Evolutionary conservation across 305 asterid genomes (phyloP), one percentile per base, ranked within the genome.

Genomic region (Fraxinus greggii): DNA sequence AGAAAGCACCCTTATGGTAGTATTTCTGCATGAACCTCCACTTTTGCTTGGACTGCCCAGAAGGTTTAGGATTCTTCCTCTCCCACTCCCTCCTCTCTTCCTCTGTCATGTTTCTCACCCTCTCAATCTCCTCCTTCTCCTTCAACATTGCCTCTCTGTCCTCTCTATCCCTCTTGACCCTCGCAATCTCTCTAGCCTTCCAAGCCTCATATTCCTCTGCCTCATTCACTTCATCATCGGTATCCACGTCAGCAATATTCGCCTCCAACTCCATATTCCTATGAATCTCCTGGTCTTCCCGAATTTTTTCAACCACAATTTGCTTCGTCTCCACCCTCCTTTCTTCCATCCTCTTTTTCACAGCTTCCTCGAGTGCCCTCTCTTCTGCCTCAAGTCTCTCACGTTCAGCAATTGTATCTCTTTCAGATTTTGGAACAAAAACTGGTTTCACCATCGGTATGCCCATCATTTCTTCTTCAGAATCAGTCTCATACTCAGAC

Each of bases 1-100:
- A 96, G 93, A 94, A 96, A 75, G 98, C 98, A 87, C 99, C 99
- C 79, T 91, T 94, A 81, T 96, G 98, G 85, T 83, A 96, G 89
- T 96, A 96, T 84, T 96, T 96, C 94, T 94, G 98, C 99, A 96
- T 92, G 83, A 94, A 96, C 77, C 89, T 88, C 98, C 97, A 92
- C 77, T 94, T 96, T 77, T 85, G 89, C 87, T 96, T 96, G 67
- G 86, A 5, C 42, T 86, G 76, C 0, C 85, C 29, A 69, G 87
- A 70, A 78, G 92, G 87, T 79, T 87, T 96, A 0, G 95, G 98
- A 86, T 96, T 94, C 91, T 89, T 96, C 91, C 98, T 94, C 86
- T 96, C 99, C 97, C 97, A 96, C 87, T 94, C 98, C 81, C 94
- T 90, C 88, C 98, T 88, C 92, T 96, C 97, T 83, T 96, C 99